phyloP scores from a whole-genome alignment of 2,329 filamentous ascomycete species.

The Colletotrichum orbiculare region DNA sequence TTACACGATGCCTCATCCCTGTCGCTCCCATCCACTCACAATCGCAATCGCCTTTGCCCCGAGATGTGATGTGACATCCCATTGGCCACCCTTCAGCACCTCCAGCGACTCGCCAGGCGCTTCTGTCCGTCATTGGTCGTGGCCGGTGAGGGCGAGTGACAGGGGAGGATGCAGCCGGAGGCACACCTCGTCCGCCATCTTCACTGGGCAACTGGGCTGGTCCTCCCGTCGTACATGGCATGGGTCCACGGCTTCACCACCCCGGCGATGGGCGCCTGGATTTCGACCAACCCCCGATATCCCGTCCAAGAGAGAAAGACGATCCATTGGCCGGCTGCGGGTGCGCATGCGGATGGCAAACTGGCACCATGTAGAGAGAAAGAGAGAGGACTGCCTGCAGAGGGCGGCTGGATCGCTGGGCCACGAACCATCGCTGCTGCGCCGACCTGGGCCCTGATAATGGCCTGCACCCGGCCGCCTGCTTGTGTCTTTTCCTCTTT shows the following conservation, averaged over 20 bases:
- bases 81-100: slow-evolving; percentile 14
- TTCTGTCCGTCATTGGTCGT: slow-evolving; percentile 23
- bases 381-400: neutral
- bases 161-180: too few relatives aligned
- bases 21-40: slow-evolving; percentile 21
- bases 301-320: neutral
- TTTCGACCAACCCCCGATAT: neutral
- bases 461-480: neutral
- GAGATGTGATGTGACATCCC: slow-evolving; percentile 16
- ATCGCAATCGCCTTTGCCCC: slow-evolving; percentile 7
- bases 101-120: slow-evolving; percentile 36
- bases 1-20: slow-evolving; percentile 35
- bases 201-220: too few relatives aligned
- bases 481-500: neutral
- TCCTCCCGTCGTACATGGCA: slow-evolving; percentile 1
- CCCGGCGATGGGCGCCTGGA: neutral
- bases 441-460: neutral
- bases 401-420: slow-evolving; percentile 31
- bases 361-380: slow-evolving; percentile 7
- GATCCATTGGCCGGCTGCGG: slow-evolving; percentile 36
- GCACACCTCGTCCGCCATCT: too few relatives aligned
- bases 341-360: slow-evolving; percentile 30
- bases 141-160: neutral
- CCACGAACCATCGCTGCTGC: neutral
- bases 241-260: neutral